These are phyloP conservation scores for Pyrus bretschneideri DNA, from an alignment of 306 rosid species.

Conservation along the genomic window DNA sequence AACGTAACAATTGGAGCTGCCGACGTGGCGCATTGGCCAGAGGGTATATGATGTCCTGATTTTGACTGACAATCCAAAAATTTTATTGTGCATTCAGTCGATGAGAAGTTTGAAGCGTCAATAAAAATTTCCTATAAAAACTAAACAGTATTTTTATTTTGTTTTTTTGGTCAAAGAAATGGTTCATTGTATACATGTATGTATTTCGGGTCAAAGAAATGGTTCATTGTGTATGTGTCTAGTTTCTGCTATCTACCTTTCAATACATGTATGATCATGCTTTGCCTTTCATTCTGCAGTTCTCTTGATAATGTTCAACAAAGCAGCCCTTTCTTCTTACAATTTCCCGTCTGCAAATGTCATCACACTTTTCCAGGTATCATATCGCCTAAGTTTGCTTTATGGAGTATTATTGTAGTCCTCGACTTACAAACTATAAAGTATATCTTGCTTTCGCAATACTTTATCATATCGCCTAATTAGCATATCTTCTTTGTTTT, in stretches of 20 bases:
- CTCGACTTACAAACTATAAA: not conserved
- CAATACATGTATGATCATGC: not conserved
- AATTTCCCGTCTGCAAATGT: constrained; percentile 49
- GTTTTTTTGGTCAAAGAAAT: too few relatives aligned
- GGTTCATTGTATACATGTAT: not conserved
- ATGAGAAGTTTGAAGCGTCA: rapidly evolving
- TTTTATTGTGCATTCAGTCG: too few relatives aligned
- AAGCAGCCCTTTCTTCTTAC: constrained; percentile 71
- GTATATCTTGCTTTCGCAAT: constrained; percentile 1
- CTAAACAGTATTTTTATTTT: too few relatives aligned
- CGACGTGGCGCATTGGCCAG: too few relatives aligned
- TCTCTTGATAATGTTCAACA: constrained; percentile 69
- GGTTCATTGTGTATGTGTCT: not conserved
- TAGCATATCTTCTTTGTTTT: not conserved
- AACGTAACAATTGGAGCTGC: too few relatives aligned
- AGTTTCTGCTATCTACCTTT: not conserved
- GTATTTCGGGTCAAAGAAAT: not conserved
- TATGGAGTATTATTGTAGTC: not conserved
- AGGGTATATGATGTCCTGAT: too few relatives aligned
- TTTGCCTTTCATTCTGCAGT: constrained; percentile 29
- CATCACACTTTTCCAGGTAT: constrained; percentile 66
- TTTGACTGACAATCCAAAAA: too few relatives aligned
- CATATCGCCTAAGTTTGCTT: constrained; percentile 11
- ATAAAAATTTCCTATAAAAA: too few relatives aligned
- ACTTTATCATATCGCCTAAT: not conserved